Percentiles rank a stretch among this genome's conserved stretches.
Evolutionary conservation across 306 rosid species (phyloP).

Genomic region (Luffa acutangula): DNA sequence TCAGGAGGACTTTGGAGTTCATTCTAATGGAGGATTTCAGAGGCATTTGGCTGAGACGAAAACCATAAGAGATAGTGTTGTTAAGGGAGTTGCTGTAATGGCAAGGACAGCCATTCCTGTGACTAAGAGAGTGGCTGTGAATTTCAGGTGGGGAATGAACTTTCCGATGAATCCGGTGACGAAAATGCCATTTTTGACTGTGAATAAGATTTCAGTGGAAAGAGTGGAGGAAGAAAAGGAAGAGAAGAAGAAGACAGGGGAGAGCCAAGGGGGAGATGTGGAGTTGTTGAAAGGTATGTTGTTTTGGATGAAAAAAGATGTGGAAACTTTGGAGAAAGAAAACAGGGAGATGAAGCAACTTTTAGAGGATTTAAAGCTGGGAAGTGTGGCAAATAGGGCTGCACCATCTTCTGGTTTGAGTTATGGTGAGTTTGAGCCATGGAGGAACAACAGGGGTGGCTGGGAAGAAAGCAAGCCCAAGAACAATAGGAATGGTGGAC

Average conservation of each 20-base stretch:
- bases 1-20: conserved; percentile 8
- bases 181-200: conserved; percentile 45
- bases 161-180: conserved; percentile 29
- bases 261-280: conserved; percentile 23
- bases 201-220: conserved; percentile 65
- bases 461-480: conserved; percentile 39
- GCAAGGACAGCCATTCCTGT: conserved; percentile 50
- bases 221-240: conserved; percentile 34
- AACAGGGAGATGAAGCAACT: conserved; percentile 54
- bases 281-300: conserved; percentile 48
- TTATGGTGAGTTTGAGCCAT: conserved; percentile 31
- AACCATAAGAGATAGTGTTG: conserved; percentile 24
- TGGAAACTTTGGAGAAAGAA: conserved; percentile 58
- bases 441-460: conserved; percentile 42
- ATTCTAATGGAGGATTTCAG: conserved; percentile 15
- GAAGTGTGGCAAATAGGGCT: conserved; percentile 17
- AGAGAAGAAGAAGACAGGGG: conserved; percentile 20
- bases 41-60: conserved; percentile 23
- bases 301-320: conserved; percentile 46
- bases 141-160: conserved; percentile 56
- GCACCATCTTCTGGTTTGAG: conserved; percentile 15
- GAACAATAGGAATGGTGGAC: conserved; percentile 19
- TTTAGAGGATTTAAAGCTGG: conserved; percentile 42
- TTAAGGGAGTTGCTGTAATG: conserved; percentile 45
- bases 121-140: conserved; percentile 35